Evolutionary conservation across 306 rosid species (phyloP).

Genomic region (Cucurbita ficifolia): DNA sequence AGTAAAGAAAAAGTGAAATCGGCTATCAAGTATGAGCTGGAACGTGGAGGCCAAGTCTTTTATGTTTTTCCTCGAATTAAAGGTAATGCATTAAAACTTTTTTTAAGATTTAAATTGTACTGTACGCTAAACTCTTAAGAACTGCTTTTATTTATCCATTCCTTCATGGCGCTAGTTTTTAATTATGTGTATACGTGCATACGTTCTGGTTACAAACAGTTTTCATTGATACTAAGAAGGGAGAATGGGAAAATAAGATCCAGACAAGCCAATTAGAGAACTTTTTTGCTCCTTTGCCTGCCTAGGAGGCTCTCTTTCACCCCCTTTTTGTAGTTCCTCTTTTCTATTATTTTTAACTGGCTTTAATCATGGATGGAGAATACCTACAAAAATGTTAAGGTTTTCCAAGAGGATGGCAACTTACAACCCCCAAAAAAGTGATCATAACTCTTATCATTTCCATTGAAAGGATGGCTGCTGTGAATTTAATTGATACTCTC

Average conservation of each 20-base stretch:
- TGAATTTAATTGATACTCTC: not conserved
- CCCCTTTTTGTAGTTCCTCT: not conserved
- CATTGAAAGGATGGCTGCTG: not conserved
- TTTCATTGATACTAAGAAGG: not conserved
- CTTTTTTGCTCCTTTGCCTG: not conserved
- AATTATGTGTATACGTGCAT: not conserved
- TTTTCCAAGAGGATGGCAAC: not conserved
- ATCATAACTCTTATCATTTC: not conserved
- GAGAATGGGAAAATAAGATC: not conserved
- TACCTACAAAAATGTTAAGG: not conserved
- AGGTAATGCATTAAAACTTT: constrained; percentile 26
- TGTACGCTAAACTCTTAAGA: not conserved
- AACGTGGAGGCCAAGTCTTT: constrained; percentile 84
- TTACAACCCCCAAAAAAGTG: not conserved
- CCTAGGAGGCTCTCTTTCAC: not conserved
- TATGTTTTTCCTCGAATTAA: constrained; percentile 88
- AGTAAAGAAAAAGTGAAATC: constrained; percentile 54
- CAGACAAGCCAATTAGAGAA: not conserved
- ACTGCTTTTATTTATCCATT: not conserved
- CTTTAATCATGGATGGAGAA: not conserved
- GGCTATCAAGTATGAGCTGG: constrained; percentile 70
- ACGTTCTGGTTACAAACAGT: not conserved
- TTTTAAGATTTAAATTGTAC: not conserved
- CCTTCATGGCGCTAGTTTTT: not conserved
- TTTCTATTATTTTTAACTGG: not conserved